phyloP scores from a whole-genome alignment of 2,329 filamentous ascomycete species.

The Phialemoniopsis sp. region DNA sequence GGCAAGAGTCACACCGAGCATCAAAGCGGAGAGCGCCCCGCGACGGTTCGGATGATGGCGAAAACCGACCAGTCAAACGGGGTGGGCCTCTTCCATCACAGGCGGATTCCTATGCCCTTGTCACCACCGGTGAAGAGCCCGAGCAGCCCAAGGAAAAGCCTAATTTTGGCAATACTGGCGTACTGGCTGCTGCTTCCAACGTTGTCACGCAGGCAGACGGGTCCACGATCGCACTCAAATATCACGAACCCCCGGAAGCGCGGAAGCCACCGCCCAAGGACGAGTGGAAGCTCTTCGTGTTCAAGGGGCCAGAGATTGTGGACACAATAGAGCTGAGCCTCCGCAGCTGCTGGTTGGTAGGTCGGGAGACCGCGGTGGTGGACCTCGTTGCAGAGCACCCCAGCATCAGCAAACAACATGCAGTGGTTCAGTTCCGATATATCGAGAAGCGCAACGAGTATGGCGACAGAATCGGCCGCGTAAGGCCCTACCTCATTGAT shows the following conservation, averaged over 20 bases:
- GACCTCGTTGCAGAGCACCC: slow-evolving; percentile 86
- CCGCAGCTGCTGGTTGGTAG: slow-evolving; percentile 87
- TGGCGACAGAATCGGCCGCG: slow-evolving; percentile 74
- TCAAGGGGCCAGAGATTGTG: slow-evolving; percentile 76
- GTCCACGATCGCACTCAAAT: slow-evolving; percentile 79
- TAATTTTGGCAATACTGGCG: slow-evolving; percentile 77
- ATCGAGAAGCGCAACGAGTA: slow-evolving; percentile 81
- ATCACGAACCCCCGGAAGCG: slow-evolving; percentile 91
- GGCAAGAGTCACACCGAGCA: slow-evolving; percentile 3
- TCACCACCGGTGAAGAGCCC: slow-evolving; percentile 36
- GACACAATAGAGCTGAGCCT: slow-evolving; percentile 74
- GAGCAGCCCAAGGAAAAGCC: slow-evolving; percentile 73
- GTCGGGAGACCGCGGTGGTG: slow-evolving; percentile 73
- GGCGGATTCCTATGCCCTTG: slow-evolving; percentile 53
- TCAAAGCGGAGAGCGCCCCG: slow-evolving; percentile 9
- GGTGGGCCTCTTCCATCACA: slow-evolving; percentile 56
- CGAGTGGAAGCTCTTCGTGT: slow-evolving; percentile 87
- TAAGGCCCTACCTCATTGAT: slow-evolving; percentile 88
- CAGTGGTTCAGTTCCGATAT: slow-evolving; percentile 88
- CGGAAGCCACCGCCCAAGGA: slow-evolving; percentile 78
- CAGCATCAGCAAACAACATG: slow-evolving; percentile 92
- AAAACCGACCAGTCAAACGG: slow-evolving; percentile 18
- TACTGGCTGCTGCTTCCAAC: slow-evolving; percentile 86
- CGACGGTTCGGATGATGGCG: slow-evolving; percentile 12
- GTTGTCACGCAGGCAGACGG: slow-evolving; percentile 66